phyloP scores from a whole-genome alignment of 2,329 filamentous ascomycete species.

The Chaetoscypha palmicola region DNA sequence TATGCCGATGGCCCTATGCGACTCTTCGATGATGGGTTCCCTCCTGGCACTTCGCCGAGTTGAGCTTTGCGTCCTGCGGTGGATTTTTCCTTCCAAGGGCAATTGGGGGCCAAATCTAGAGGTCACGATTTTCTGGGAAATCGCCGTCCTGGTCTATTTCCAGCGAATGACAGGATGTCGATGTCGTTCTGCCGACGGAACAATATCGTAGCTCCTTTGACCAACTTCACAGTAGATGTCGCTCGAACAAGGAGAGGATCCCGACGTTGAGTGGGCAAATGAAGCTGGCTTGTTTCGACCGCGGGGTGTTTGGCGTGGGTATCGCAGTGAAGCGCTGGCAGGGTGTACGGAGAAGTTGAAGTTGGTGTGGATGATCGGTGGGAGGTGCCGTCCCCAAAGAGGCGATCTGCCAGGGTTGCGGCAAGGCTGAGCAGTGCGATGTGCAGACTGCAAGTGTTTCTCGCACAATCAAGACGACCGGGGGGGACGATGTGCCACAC shows the following conservation, averaged over 20 bases:
- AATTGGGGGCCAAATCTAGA: conserved; percentile 4
- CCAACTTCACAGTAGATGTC: not conserved
- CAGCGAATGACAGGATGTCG: not conserved
- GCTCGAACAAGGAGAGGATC: not conserved
- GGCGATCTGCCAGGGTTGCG: not conserved
- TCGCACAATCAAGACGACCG: not conserved
- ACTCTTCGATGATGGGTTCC: not conserved
- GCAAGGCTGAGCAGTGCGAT: conserved; percentile 6
- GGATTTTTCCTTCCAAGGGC: too few relatives aligned
- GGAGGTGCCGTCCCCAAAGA: conserved; percentile 1
- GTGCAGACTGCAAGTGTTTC: conserved; percentile 2
- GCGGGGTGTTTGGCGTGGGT: not conserved
- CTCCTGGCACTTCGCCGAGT: not conserved
- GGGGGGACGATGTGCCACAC: too few relatives aligned
- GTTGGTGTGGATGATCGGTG: not conserved
- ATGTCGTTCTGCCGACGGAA: not conserved
- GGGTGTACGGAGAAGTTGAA: not conserved
- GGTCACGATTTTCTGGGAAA: conserved; percentile 2
- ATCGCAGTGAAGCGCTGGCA: not conserved
- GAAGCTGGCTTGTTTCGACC: not conserved
- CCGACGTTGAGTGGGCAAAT: not conserved
- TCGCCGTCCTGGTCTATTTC: conserved; percentile 4
- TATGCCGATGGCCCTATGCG: not conserved
- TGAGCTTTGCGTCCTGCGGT: not conserved
- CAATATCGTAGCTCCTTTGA: not conserved